Evolutionary conservation across 768 basidiomycete genomes (phyloP).

Genomic region (Russula sp.): DNA sequence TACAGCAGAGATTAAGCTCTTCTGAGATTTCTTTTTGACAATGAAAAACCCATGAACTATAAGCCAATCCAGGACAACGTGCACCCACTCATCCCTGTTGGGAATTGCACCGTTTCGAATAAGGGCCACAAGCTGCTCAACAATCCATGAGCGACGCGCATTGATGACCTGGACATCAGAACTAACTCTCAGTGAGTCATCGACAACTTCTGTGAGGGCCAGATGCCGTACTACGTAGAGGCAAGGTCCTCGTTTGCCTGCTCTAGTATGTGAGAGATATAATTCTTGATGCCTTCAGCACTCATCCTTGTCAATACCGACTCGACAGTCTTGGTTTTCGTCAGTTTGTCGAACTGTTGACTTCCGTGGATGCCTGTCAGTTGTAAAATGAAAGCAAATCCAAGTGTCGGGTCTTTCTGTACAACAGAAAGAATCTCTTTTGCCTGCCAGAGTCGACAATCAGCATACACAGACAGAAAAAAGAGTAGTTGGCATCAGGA

Average conservation of each 20-base stretch:
- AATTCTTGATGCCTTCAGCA: conserved; percentile 63
- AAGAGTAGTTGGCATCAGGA: conserved; percentile 11
- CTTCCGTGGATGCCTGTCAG: conserved; percentile 78
- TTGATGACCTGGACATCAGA: conserved; percentile 41
- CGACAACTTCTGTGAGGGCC: not conserved
- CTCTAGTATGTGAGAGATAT: conserved; percentile 62
- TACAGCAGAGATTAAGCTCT: conserved; percentile 53
- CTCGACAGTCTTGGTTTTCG: conserved; percentile 90
- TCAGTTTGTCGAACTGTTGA: conserved; percentile 85
- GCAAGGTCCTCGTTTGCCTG: conserved; percentile 48
- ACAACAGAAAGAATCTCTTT: conserved; percentile 69
- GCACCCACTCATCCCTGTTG: conserved; percentile 73
- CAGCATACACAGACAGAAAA: not conserved
- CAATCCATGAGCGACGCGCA: conserved; percentile 67
- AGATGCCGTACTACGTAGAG: conserved; percentile 34
- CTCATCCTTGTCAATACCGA: conserved; percentile 71
- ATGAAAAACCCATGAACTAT: conserved; percentile 74
- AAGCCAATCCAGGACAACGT: conserved; percentile 72
- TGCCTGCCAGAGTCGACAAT: conserved; percentile 38
- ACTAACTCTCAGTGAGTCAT: conserved; percentile 28
- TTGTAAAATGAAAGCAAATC: conserved; percentile 79
- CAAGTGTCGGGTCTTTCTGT: conserved; percentile 66
- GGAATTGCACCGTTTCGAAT: conserved; percentile 74
- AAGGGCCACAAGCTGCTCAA: conserved; percentile 76
- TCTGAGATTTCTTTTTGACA: conserved; percentile 64